Base-by-base conservation (phyloP, 306 rosid genomes). In the Vigna unguiculata region DNA sequence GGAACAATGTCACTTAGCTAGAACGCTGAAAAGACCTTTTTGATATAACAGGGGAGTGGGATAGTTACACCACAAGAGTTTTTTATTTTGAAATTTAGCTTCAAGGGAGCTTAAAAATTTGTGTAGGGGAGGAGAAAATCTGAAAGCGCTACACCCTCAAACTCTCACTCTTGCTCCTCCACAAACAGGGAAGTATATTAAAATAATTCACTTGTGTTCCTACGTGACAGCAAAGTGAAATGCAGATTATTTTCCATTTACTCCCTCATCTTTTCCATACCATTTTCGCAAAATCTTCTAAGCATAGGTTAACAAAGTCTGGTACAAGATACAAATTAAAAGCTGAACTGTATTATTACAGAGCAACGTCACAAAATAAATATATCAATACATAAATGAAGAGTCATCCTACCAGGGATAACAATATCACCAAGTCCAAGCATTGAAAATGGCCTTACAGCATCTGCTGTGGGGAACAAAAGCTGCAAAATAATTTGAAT, bases 391-490 rank as follows among this genome's bases (percentile, higher is more conserved):
- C 6, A 34, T 32, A 48, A 52, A 61, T 12, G 46, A 79, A 22
- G 58, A 63, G 36, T 78, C n/a, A 80, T 68, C 90, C 77, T 86
- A 96, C 99, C 99, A 5, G 99, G 99, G 71, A 96, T 96, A 58
- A 96, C 98, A 74, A 96, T 96, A 85, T 96, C 99, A 72, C 99
- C 99, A 78, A 96, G 99, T 68, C 99, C 99, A 86, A 96, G 99
- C 99, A 96, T 96, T 15, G 98, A 96, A 86, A 89, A 96, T 63
- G 99, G 98, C 46, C 98, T 87, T 48, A 82, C 83, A 62, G 90
- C 20, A 90, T 96, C 96, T 46, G 97, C 80, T 40, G 99, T 96
- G 73, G 99, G 99, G 85, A 96, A 96, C 86, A 96, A 67, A 81
- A 96, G 96, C 99, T 96, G 87, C 87, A 86, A 52, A 78, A 4